Base-by-base conservation (phyloP, 352 stramenopile species). In the Globisporangium spinosum region DNA sequence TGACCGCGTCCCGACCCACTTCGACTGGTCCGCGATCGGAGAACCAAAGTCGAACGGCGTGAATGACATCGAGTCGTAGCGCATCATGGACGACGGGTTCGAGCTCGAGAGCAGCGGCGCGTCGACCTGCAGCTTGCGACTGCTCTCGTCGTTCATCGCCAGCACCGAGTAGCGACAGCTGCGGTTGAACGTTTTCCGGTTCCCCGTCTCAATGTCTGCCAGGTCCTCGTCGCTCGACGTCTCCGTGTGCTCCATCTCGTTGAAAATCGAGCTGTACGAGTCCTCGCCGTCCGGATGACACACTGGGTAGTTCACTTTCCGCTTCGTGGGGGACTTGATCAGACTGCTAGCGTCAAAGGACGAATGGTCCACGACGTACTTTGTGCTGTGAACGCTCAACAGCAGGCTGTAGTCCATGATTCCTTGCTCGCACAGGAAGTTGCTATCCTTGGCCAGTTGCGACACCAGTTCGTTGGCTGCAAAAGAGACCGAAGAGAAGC, bases 341-440 rank as follows among this genome's bases (percentile, higher is more conserved):
- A 80, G 74, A 10, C 25, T 77, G 22, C 73, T 70, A 17, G 84
- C 68, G 35, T 76, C 74, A 13, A 74, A 70, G 12, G 65, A 74
- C 25, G 78, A 70, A 66, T 91, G 81, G 51, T 95, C 85, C 27
- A 95, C 84, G 34, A 91, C 79, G 58, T 93, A 96, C 67, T 92
- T 93, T 32, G 85, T 91, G 67, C 82, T 93, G 75, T 93, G 85
- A 2, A 97, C 79, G 72, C 89, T 93, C 12, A 97, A 62, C 23
- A 97, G 66, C 29, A 97, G 67, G 25, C 82, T 94, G 73, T 97
- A 97, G 75, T 97, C 90, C 76, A 95, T 97, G 69, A 97, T 92
- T 20, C 89, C 89, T 68, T 94, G 82, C 10, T 77, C 70, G 25
- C 80, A 78, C 34, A 97, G 67, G 51, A 96, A 97, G 7, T 77